Base-by-base conservation (phyloP, 1,284 basidiomycete genomes). In the Fomitopsis schrenkii region DNA sequence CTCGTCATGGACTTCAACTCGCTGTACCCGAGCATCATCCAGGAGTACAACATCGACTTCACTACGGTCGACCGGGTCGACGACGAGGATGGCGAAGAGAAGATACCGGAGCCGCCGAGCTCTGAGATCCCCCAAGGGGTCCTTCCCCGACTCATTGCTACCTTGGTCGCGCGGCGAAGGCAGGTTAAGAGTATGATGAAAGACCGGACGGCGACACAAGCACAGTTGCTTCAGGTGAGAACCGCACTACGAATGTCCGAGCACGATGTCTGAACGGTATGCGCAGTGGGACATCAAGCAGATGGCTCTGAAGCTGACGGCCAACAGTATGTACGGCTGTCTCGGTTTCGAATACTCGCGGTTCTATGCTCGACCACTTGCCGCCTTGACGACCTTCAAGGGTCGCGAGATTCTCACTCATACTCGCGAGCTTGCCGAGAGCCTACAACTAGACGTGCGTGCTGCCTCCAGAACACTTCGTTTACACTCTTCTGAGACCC, bases 1-100 rank as follows among this genome's bases (percentile, higher is more conserved):
- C 83, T 99, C 33, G 97, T 99, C 74, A 99, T 99, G 97, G 97
- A 99, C 78, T 99, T 99, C 87, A 99, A 99, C 78, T 98, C 95
- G 68, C 83, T 99, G 63, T 99, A 99, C 74, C 97, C 97, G 9
- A 96, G 93, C 75, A 99, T 99, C 78, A 99, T 99, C 61, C 97
- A 99, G 71, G 97, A 99, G 79, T 99, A 94, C 77, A 99, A 99
- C 73, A 98, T 99, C 69, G 96, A 99, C 76, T 99, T 99, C 71
- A 99, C 97, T 8, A 99, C 97, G 0, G 89, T 99, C 30, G 91
- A 95, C 52, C 84, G 86, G 44, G 76, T 81, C 9, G 77, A 78
- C 19, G 87, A 86, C 59, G 86, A 90, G 72, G 84, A 88, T 44
- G 90, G 83, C 8, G 87, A 93, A 64, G 93, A 94, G 66, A 89